phyloP scores from a whole-genome alignment of 202 grass and related monocot species.

The Schoenoplectus triqueter region DNA sequence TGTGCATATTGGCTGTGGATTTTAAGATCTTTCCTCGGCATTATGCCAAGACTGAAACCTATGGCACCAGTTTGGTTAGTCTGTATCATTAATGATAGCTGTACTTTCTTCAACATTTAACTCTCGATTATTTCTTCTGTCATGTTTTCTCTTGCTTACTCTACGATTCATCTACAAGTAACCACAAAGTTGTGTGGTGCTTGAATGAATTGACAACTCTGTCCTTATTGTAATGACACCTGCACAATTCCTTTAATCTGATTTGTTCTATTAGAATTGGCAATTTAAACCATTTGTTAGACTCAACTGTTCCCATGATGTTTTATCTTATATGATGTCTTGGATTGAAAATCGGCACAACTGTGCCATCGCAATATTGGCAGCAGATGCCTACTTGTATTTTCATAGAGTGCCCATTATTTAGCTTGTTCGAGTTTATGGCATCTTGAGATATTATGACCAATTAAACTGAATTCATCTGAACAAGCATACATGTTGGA shows the following conservation, averaged over 20 bases:
- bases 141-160: constrained; percentile 28
- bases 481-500: not conserved
- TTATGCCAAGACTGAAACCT: constrained; percentile 97
- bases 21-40: constrained; percentile 93
- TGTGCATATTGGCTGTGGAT: constrained; percentile 96
- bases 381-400: not conserved
- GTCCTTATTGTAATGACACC: not conserved
- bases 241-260: not conserved
- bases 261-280: not conserved
- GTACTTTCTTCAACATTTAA: not conserved
- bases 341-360: not conserved
- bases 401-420: not conserved
- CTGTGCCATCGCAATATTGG: not conserved
- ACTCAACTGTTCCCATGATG: not conserved
- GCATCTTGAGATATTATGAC: constrained; percentile 3
- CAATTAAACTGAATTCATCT: not conserved
- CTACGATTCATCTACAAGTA: constrained; percentile 20
- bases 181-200: not conserved
- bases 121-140: constrained; percentile 22
- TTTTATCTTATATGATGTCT: not conserved
- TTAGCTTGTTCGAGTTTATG: not conserved
- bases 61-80: constrained; percentile 90
- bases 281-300: not conserved
- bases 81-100: constrained; percentile 17
- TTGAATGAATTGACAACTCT: not conserved